Base-by-base conservation (phyloP, 2,329 filamentous ascomycete species). In the Colletotrichum paranaense region DNA sequence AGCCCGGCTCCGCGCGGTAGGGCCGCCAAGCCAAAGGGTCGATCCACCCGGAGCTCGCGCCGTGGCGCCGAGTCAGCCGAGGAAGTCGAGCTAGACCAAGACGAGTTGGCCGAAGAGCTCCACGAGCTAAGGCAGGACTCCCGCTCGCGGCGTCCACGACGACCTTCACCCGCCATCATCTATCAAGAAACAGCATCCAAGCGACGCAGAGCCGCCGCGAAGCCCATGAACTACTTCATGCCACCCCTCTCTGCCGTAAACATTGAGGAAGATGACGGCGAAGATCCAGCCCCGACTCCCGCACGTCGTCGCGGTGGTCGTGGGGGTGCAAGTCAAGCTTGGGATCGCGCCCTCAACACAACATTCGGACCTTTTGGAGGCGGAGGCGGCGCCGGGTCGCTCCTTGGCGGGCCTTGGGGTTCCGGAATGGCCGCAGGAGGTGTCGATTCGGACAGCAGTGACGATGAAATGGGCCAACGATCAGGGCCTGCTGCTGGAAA, bases 281-380 rank as follows among this genome's bases (percentile, higher is more conserved):
- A 92, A 60, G 91, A 91, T 69, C 86, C 90, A 11, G 90, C 89
- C 6, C 90, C 94, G 8, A 93, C 93, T 4, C 91, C 93, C 49
- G 90, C 91, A 26, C 92, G 92, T 69, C 90, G 90, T 74, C 90
- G 90, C 76, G 91, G 93, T 59, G 90, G 91, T 42, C 89, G 91
- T 58, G 89, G 86, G 69, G 90, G 87, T 63, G 91, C 88, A 49
- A 88, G 86, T 35, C 85, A 86, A 12, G 84, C 84, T 56, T 95
- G 92, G 92, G 94, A 96, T 80, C 93, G 95, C 62, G 94, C 89
- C 70, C 88, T 98, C 38, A 96, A 97, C 83, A 95, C 95, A 26
- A 97, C 95, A 0, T 94, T 93, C 80, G 97, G 97, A 9, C 97
- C 97, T 2, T 98, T 99, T 82, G 97, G 95, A 72, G 95, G 97